These are phyloP conservation scores for Boletus subluridellus DNA, from an alignment of 1,284 basidiomycete species.

Conservation along the genomic window DNA sequence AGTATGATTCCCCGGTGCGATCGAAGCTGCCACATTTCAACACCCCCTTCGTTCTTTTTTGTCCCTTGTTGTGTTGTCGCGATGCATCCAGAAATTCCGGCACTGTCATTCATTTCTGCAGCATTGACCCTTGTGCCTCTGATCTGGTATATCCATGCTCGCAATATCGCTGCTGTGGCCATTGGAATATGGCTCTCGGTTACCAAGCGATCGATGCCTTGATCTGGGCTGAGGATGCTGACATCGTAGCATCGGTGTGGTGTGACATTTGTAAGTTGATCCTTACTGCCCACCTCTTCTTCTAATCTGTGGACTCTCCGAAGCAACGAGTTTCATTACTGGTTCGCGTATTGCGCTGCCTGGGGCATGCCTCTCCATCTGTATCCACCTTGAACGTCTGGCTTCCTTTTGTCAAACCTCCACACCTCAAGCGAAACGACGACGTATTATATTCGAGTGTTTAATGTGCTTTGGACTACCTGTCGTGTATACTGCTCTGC, in stretches of 20 bases:
- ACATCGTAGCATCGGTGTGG: constrained; percentile 29
- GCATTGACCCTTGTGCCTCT: constrained; percentile 39
- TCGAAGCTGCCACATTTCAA: background rate
- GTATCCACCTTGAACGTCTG: constrained; percentile 32
- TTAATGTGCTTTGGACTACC: constrained; percentile 54
- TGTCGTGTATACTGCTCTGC: constrained; percentile 53
- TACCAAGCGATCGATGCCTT: constrained; percentile 34
- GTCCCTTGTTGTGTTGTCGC: constrained; percentile 4
- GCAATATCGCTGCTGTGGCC: constrained; percentile 49
- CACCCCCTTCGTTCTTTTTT: constrained; percentile 14
- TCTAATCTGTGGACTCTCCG: constrained; percentile 3
- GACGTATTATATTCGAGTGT: constrained; percentile 45
- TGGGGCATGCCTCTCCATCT: constrained; percentile 50
- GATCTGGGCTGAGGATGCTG: constrained; percentile 27
- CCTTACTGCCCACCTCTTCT: background rate
- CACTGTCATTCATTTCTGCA: constrained; percentile 48
- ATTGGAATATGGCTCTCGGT: constrained; percentile 35
- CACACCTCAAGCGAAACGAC: constrained; percentile 28
- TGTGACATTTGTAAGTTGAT: constrained; percentile 38
- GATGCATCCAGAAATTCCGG: constrained; percentile 49
- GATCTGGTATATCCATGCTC: constrained; percentile 40
- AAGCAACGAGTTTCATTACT: constrained; percentile 49
- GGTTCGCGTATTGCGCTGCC: constrained; percentile 46
- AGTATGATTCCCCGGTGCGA: too few species aligned
- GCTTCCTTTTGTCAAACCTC: constrained; percentile 24